Conservation (phyloP, 2,329 filamentous ascomycete genomes). For the Monilinia fructigena region DNA sequence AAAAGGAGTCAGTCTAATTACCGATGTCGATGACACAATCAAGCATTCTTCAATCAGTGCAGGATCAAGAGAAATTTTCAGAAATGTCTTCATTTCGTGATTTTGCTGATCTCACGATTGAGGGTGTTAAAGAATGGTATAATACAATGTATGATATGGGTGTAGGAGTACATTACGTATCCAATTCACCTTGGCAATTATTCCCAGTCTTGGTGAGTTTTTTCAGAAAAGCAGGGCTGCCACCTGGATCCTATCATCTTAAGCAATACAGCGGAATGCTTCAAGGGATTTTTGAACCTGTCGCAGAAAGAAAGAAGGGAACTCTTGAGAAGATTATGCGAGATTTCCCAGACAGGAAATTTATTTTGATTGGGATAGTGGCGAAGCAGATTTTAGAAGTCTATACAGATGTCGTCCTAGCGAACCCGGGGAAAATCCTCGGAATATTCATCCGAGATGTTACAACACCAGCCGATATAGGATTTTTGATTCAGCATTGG, state of each 20-base stretch:
- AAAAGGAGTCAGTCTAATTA: conserved; percentile 85
- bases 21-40: conserved; percentile 96
- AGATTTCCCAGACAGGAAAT: conserved; percentile 87
- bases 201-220: conserved; percentile 86
- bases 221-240: conserved; percentile 77
- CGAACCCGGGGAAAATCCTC: conserved; percentile 78
- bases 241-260: conserved; percentile 85
- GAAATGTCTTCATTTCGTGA: conserved; percentile 95
- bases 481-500: conserved; percentile 64
- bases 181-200: conserved; percentile 98
- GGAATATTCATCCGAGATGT: conserved; percentile 93
- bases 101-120: conserved; percentile 74
- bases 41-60: conserved; percentile 89
- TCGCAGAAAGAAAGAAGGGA: conserved; percentile 88
- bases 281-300: conserved; percentile 96
- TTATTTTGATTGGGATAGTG: conserved; percentile 94
- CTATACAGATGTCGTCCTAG: conserved; percentile 87
- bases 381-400: conserved; percentile 94
- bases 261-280: conserved; percentile 98
- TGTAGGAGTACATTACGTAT: conserved; percentile 92
- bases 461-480: conserved; percentile 70
- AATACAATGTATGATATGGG: conserved; percentile 71
- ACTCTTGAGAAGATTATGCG: conserved; percentile 80
- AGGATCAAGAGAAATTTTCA: conserved; percentile 90
- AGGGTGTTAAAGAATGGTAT: conserved; percentile 92